Conservation (phyloP, 202 grass and related monocot species). For the Schoenoplectus tabernaemontani region DNA sequence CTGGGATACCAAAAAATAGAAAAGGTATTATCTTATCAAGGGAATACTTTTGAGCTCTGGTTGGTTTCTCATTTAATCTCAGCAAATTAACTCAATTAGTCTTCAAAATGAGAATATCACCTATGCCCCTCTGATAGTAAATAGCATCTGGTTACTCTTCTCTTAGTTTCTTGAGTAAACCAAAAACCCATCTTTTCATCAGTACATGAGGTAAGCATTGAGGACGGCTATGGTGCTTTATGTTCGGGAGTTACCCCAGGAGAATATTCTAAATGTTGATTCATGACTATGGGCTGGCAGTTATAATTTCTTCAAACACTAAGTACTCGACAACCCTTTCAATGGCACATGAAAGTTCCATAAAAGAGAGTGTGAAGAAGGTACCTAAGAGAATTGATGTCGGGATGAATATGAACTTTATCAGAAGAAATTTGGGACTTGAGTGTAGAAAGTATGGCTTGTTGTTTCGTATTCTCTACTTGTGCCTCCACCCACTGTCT, state of each 20-base stretch:
- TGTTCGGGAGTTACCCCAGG: neutral
- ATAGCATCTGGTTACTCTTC: neutral
- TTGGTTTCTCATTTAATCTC: neutral
- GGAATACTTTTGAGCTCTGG: neutral
- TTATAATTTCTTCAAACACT: neutral
- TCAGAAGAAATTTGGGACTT: slow-evolving; percentile 68
- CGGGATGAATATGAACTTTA: slow-evolving; percentile 59
- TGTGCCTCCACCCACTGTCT: slow-evolving; percentile 80
- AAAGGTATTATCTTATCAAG: neutral
- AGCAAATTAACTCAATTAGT: neutral
- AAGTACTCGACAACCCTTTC: neutral
- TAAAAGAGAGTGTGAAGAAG: slow-evolving; percentile 3
- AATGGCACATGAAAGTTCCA: neutral
- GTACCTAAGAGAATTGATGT: slow-evolving; percentile 80
- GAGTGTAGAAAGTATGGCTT: slow-evolving; percentile 54
- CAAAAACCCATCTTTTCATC: neutral
- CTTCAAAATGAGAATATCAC: slow-evolving; percentile 1
- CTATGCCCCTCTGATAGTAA: neutral
- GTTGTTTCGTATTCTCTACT: slow-evolving; percentile 65
- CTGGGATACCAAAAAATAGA: slow-evolving; percentile 31
- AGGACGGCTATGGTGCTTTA: neutral
- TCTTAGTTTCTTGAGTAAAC: neutral
- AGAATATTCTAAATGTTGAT: neutral
- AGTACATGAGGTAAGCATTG: neutral
- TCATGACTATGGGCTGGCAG: neutral